These are phyloP conservation scores for Gomphus bonarii DNA, from an alignment of 1,284 basidiomycete species.

Conservation along the genomic window DNA sequence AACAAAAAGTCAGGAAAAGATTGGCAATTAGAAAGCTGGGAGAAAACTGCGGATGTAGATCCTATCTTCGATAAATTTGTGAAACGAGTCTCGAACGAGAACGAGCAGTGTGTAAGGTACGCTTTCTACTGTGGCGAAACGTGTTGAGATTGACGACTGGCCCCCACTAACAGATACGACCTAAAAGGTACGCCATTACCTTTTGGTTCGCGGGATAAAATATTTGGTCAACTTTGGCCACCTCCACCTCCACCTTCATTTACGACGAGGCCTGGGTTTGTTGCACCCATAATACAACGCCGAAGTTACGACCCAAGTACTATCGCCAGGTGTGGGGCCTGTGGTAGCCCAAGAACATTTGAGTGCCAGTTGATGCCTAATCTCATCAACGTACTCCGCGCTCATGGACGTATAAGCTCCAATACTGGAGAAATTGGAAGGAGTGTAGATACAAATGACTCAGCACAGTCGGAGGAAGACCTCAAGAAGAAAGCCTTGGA, in stretches of 20 bases:
- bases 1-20: conserved; percentile 30
- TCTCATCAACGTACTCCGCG: conserved; percentile 59
- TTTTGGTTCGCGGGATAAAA: conserved; percentile 49
- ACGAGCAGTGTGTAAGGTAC: conserved; percentile 71
- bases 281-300: conserved; percentile 31
- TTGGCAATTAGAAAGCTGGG: conserved; percentile 66
- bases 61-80: conserved; percentile 73
- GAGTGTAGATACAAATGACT: conserved; percentile 15
- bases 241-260: conserved; percentile 28
- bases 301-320: conserved; percentile 35
- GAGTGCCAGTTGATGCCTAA: conserved; percentile 87
- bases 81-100: conserved; percentile 52
- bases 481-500: conserved; percentile 40
- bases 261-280: conserved; percentile 42
- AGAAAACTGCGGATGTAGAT: conserved; percentile 67
- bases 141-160: not conserved
- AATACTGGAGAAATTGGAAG: not conserved
- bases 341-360: conserved; percentile 53
- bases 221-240: conserved; percentile 68
- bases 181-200: conserved; percentile 63
- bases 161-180: conserved; percentile 51
- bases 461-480: conserved; percentile 43
- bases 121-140: conserved; percentile 13
- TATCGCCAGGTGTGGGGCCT: conserved; percentile 38
- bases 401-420: conserved; percentile 1